A percentile compares a stretch with the other conserved stretches of the same genome.
Evolutionary conservation across 306 rosid species (phyloP).

Genomic region (Prunus mongolica): DNA sequence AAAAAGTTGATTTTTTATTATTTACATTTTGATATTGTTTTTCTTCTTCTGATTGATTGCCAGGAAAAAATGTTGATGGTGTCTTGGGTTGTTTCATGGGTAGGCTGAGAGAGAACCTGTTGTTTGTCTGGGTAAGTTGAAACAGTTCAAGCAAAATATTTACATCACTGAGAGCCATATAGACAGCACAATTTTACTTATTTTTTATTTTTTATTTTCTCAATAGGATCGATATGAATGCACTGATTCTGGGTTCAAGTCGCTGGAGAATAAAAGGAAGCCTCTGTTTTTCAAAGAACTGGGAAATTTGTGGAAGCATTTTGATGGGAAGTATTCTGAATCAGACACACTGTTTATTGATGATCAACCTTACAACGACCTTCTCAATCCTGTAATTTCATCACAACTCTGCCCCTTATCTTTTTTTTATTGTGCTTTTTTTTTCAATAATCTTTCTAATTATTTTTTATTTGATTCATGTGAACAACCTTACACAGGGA

Average conservation of each 20-base stretch:
- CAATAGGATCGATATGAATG: background rate
- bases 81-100: no score
- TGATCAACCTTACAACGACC: background rate
- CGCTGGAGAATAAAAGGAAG: background rate
- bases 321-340: background rate
- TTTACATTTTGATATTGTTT: background rate
- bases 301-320: background rate
- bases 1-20: no score
- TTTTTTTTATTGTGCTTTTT: background rate
- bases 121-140: constrained; percentile 32
- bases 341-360: background rate
- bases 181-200: background rate
- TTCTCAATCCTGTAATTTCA: constrained; percentile 5
- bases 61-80: constrained; percentile 19
- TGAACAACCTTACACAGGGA: background rate
- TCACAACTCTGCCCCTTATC: background rate
- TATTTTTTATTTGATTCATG: background rate
- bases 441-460: background rate
- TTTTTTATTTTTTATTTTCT: background rate
- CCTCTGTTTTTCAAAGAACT: constrained; percentile 8
- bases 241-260: constrained; percentile 3
- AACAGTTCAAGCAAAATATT: no score
- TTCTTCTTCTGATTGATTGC: background rate
- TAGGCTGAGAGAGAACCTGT: background rate
- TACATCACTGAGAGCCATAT: no score